These are phyloP conservation scores for Leptomonas pyrrhocoris DNA, from an alignment of 208 protist genomes.

Conservation along the genomic window DNA sequence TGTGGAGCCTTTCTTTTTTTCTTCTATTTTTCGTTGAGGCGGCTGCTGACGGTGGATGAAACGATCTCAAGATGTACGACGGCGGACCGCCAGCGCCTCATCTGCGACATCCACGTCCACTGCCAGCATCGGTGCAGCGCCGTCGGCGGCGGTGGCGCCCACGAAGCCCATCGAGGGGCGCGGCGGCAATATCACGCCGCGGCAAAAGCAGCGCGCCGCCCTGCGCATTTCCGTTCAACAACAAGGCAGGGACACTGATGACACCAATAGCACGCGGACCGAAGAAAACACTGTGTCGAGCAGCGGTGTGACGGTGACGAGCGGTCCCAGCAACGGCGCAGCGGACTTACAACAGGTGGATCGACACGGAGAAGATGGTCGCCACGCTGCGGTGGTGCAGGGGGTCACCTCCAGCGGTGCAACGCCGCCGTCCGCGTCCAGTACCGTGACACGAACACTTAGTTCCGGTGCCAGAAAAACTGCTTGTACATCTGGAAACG, in stretches of 20 bases:
- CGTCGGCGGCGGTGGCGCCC: neutral
- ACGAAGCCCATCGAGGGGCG: neutral
- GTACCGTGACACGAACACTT: neutral
- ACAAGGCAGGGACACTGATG: neutral
- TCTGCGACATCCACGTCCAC: neutral
- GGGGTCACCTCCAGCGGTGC: too few species aligned
- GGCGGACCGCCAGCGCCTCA: neutral
- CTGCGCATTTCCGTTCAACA: constrained; percentile 4
- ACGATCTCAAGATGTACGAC: neutral
- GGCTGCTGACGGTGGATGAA: constrained; percentile 6
- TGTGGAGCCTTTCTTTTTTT: neutral
- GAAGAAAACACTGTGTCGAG: constrained; percentile 6
- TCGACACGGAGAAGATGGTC: neutral
- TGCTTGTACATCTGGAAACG: too few species aligned
- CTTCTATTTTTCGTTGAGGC: neutral
- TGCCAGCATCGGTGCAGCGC: neutral
- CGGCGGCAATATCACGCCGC: neutral
- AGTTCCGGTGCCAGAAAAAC: too few species aligned
- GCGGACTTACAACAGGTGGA: neutral
- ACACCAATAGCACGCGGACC: neutral
- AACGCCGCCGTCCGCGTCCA: neutral
- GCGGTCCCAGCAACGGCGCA: neutral
- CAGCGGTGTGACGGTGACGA: neutral
- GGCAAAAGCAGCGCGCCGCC: constrained; percentile 17
- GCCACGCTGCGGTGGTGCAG: too few species aligned